A percentile compares a stretch with the other conserved stretches of the same genome.
Evolutionary conservation across 306 rosid genomes (phyloP).

Genomic region (Trichosanthes cucumerina): DNA sequence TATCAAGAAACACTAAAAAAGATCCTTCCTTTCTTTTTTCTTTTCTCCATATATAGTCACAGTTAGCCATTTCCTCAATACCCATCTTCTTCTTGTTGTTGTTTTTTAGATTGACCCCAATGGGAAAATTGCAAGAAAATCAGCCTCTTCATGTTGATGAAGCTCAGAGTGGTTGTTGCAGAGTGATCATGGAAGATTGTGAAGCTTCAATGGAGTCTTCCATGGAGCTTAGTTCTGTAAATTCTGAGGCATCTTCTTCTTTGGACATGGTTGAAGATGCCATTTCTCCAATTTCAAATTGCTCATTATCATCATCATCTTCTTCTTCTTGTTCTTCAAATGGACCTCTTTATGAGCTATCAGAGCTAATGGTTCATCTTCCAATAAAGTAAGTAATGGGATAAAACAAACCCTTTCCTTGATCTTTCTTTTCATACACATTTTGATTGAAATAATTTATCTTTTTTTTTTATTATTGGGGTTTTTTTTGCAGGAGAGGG

Average conservation of each 20-base stretch:
- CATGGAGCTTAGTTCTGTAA: slow-evolving; percentile 27
- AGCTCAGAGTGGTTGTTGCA: slow-evolving; percentile 13
- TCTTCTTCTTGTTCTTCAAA: slow-evolving; percentile 38
- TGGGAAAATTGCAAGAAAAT: slow-evolving; percentile 11
- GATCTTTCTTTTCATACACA: neutral
- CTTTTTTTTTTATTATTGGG: no score
- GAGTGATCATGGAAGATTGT: slow-evolving; percentile 23
- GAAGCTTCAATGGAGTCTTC: slow-evolving; percentile 34
- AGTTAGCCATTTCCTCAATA: neutral
- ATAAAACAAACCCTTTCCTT: neutral
- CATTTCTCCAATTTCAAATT: slow-evolving; percentile 27
- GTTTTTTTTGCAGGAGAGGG: slow-evolving; percentile 68
- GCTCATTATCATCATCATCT: slow-evolving; percentile 23
- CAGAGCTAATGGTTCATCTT: slow-evolving; percentile 71
- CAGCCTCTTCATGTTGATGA: neutral
- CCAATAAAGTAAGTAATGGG: slow-evolving; percentile 58
- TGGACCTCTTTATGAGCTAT: slow-evolving; percentile 60
- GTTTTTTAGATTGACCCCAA: neutral
- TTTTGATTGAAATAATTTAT: neutral
- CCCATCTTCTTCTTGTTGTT: neutral
- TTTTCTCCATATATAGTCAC: neutral
- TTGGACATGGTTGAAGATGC: slow-evolving; percentile 61
- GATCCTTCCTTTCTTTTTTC: neutral
- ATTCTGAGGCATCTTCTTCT: slow-evolving; percentile 43
- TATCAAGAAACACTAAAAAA: neutral